phyloP scores from a whole-genome alignment of 1,139 yeast genomes.

The Diutina pseudorugosa region DNA sequence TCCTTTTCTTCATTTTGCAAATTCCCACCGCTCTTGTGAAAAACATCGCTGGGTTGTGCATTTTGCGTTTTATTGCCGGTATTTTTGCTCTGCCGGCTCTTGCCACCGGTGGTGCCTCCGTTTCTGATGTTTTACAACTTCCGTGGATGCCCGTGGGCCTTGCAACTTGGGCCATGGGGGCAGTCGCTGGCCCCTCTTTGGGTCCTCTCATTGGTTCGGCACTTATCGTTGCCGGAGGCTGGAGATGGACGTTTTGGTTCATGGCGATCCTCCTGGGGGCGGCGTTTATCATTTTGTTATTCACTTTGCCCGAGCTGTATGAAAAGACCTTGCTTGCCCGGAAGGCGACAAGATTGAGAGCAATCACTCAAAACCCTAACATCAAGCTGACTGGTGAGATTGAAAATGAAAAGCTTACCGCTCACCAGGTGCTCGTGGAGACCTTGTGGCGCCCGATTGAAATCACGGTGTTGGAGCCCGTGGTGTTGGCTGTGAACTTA shows the following conservation, averaged over 20 bases:
- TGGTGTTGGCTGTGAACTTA: conserved; percentile 32
- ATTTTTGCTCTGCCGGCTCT: conserved; percentile 17
- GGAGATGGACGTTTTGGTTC: conserved; percentile 30
- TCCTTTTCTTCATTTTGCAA: conserved; percentile 21
- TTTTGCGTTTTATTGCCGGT: conserved; percentile 23
- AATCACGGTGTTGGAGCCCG: conserved; percentile 30
- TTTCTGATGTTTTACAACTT: conserved; percentile 8
- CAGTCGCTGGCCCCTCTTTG: conserved; percentile 24
- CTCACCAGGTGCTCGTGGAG: conserved; percentile 18
- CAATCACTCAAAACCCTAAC: conserved; percentile 11
- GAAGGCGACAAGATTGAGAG: conserved; percentile 34
- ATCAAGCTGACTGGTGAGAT: conserved; percentile 27
- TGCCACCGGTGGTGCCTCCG: conserved; percentile 25
- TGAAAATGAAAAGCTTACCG: conserved; percentile 21
- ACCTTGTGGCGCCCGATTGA: conserved; percentile 39
- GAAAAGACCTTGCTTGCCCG: conserved; percentile 31
- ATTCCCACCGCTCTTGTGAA: conserved; percentile 21
- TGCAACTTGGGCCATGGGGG: conserved; percentile 29
- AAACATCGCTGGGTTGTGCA: conserved; percentile 19
- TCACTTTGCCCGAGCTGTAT: conserved; percentile 41
- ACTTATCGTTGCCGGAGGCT: conserved; percentile 27
- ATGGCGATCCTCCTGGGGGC: conserved; percentile 23
- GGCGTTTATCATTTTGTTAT: conserved; percentile 18
- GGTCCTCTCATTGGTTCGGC: conserved; percentile 18
- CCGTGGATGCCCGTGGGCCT: conserved; percentile 21